Conservation (phyloP, 176 grass and related monocot species). For the Themeda triandra region DNA sequence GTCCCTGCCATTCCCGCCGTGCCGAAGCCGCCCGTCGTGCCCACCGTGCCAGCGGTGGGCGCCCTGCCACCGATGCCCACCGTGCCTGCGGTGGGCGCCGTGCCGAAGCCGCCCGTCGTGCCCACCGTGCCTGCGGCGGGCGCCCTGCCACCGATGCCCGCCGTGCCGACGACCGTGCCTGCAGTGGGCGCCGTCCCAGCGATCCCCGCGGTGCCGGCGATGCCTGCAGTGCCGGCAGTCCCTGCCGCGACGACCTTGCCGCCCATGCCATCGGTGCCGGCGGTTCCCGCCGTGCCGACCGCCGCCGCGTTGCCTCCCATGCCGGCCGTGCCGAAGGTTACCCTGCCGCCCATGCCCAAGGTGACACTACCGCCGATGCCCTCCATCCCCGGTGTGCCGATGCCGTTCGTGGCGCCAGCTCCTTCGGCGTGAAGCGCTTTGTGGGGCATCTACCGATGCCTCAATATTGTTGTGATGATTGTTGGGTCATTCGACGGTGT, state of each 20-base stretch:
- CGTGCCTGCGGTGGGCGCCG: neutral
- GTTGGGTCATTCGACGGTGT: neutral
- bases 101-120: neutral
- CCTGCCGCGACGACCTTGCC: neutral
- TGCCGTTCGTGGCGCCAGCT: constrained; percentile 7
- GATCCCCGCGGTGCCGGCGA: neutral
- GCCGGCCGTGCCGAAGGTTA: neutral
- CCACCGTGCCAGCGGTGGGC: too few relatives aligned
- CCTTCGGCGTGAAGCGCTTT: constrained; percentile 13
- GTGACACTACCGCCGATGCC: constrained; percentile 17
- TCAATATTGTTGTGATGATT: neutral
- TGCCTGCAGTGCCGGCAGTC: neutral
- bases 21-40: neutral
- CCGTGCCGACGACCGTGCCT: constrained; percentile 4
- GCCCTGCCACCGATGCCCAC: too few relatives aligned
- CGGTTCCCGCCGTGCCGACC: neutral
- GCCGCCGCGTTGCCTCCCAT: neutral
- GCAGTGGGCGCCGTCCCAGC: neutral
- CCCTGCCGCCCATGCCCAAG: neutral
- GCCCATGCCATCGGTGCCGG: neutral
- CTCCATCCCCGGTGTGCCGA: constrained; percentile 16
- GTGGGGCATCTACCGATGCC: neutral
- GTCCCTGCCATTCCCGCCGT: neutral
- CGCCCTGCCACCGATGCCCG: neutral
- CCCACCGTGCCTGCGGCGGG: neutral